phyloP scores from a whole-genome alignment of 164 flowering plant genomes.

The Sedum album region DNA sequence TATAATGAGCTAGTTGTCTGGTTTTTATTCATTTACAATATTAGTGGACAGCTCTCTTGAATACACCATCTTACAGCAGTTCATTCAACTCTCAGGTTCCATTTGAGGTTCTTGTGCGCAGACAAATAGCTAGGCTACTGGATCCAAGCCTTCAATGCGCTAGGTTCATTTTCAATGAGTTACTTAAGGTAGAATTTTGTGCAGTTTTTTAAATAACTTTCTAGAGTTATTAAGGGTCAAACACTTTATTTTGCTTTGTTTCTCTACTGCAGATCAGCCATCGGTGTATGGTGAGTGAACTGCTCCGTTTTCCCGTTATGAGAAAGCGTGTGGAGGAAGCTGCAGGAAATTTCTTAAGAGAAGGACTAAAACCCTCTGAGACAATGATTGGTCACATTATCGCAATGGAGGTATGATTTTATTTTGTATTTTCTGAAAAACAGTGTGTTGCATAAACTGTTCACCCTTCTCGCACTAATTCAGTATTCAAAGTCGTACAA shows the following conservation, averaged over 20 bases:
- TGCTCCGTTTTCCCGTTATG: slow-evolving; percentile 47
- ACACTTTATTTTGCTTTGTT: too few species aligned
- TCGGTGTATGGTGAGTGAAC: slow-evolving; percentile 28
- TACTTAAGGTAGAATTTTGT: slow-evolving; percentile 32
- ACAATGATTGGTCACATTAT: slow-evolving; percentile 36
- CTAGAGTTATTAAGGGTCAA: too few species aligned
- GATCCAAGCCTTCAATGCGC: slow-evolving; percentile 63
- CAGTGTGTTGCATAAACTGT: too few species aligned
- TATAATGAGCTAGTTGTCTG: too few species aligned
- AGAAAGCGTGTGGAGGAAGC: slow-evolving; percentile 48
- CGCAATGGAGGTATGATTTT: slow-evolving; percentile 56
- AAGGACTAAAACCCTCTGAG: slow-evolving; percentile 41
- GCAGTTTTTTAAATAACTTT: background rate
- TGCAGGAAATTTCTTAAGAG: slow-evolving; percentile 34
- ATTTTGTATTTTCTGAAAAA: too few species aligned
- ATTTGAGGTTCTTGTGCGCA: slow-evolving; percentile 47
- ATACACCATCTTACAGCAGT: background rate
- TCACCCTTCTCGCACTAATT: too few species aligned
- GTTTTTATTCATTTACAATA: background rate
- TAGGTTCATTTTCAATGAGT: slow-evolving; percentile 43
- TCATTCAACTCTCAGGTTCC: slow-evolving; percentile 29
- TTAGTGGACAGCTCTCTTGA: background rate
- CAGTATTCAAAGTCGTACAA: too few species aligned
- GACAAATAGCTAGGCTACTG: slow-evolving; percentile 45
- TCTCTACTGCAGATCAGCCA: slow-evolving; percentile 35